Evolutionary conservation across 805 yeast species (phyloP), one percentile per base, ranked within the genome.

Genomic region (Schwanniomyces occidentalis): DNA sequence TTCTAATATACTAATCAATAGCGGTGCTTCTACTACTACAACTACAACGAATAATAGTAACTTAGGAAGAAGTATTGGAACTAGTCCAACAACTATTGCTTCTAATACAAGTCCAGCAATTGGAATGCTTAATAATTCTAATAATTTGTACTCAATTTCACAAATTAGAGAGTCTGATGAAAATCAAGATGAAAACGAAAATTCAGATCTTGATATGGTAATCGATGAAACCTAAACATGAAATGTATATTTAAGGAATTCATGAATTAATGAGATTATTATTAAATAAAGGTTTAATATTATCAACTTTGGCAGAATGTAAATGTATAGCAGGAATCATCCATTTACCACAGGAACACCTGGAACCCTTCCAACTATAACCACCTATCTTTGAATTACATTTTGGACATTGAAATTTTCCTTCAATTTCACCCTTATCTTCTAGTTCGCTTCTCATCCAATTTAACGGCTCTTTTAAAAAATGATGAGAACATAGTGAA

Each of bases 271-370:
- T 37, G 35, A 32, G 19, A 17, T 30, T 39, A 14, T 34, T 23
- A 17, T 24, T 20, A n/a, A 12, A 24, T 27, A 18, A 6, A 8
- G 8, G 44, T 26, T 46, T 57, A 34, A 80, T 69, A 40, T 78
- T 77, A 54, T 91, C 97, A 4, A 87, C 91, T 55, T 86, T 85
- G 5, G 89, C 83, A 18, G 80, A 69, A 56, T 82, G 89, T 36
- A 93, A 59, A 56, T 85, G 87, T 40, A 93, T 73, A 1, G 95
- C 95, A 0, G 99, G 99, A 7, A 87, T 75, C 71, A 91, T 82
- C 99, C 99, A 93, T 49, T 78, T 79, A 2, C 97, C 97, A 59
- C 99, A 93, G 38, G 93, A 79, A 58, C 99, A 93, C 49, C 95
- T 68, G 2, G 91, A 79, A 0, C 99, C 99, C 51, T 82, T 85